Evolutionary conservation across 495 filamentous ascomycete genomes (phyloP).

Genomic region (Neurospora hispaniola): DNA sequence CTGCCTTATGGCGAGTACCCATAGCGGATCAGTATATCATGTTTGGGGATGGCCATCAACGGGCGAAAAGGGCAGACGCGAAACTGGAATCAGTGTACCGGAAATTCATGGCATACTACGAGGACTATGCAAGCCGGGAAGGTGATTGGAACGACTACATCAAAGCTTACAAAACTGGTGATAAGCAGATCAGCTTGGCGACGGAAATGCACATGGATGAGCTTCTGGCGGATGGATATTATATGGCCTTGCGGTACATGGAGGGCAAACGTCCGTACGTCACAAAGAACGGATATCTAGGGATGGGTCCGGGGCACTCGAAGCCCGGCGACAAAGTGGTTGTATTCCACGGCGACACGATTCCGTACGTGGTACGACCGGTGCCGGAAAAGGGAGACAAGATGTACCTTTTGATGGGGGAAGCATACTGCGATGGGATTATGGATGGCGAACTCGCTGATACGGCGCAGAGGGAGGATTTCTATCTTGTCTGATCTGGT

Average conservation of each 20-base stretch:
- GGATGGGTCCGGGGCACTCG: constrained; percentile 2
- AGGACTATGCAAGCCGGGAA: not conserved
- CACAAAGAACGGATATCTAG: constrained; percentile 5
- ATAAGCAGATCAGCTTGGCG: not conserved
- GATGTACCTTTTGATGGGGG: constrained; percentile 1
- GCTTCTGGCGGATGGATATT: not conserved
- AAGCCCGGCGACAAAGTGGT: constrained; percentile 7
- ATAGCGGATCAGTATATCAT: not conserved
- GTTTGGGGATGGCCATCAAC: not conserved
- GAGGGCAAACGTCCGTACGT: not conserved
- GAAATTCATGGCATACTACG: not conserved
- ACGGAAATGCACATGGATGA: not conserved
- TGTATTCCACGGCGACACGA: constrained; percentile 6
- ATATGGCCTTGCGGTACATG: not conserved
- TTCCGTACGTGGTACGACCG: constrained; percentile 8
- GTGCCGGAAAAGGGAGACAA: not conserved
- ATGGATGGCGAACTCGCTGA: constrained; percentile 7
- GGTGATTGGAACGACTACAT: not conserved
- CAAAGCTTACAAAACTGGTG: accelerated
- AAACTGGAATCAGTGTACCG: not conserved
- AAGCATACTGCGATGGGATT: constrained; percentile 9
- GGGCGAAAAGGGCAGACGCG: not conserved
- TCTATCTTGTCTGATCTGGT: not conserved
- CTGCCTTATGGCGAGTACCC: not conserved
- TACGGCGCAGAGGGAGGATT: not conserved